Conservation (phyloP, 208 protist species). For the Leishmania mexicana region DNA sequence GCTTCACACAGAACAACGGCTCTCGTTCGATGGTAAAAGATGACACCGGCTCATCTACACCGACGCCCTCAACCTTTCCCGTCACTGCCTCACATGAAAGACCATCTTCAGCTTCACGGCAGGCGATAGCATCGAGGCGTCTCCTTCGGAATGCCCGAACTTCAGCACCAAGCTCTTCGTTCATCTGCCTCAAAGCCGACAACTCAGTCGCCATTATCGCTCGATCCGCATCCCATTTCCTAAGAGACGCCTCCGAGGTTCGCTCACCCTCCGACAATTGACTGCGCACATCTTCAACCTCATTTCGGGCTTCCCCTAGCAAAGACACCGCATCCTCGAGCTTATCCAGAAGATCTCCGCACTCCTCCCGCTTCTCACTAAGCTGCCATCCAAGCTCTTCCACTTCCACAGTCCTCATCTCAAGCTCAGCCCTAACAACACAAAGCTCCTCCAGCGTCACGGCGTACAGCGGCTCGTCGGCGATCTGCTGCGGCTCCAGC, state of each 20-base stretch:
- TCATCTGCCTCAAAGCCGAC: slow-evolving; percentile 23
- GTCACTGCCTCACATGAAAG: background rate
- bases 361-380: background rate
- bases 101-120: slow-evolving; percentile 15
- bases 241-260: background rate
- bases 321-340: fast-evolving
- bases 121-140: slow-evolving; percentile 19
- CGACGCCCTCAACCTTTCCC: fast-evolving
- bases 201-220: slow-evolving; percentile 21
- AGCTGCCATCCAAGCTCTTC: background rate
- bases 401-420: background rate
- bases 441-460: slow-evolving; percentile 16
- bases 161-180: background rate
- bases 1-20: slow-evolving; percentile 34
- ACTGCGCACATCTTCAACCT: background rate
- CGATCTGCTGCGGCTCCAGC: slow-evolving; percentile 24
- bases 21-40: slow-evolving; percentile 14
- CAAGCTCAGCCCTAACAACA: background rate
- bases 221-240: too few relatives aligned
- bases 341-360: background rate
- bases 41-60: slow-evolving; percentile 1
- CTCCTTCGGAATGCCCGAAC: slow-evolving; percentile 2
- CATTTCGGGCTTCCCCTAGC: background rate
- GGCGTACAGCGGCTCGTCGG: slow-evolving; percentile 31
- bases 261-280: background rate